Evolutionary conservation across 352 stramenopile species (phyloP), one percentile per base, ranked within the genome.

Genomic region (Globisporangium spinosum): DNA sequence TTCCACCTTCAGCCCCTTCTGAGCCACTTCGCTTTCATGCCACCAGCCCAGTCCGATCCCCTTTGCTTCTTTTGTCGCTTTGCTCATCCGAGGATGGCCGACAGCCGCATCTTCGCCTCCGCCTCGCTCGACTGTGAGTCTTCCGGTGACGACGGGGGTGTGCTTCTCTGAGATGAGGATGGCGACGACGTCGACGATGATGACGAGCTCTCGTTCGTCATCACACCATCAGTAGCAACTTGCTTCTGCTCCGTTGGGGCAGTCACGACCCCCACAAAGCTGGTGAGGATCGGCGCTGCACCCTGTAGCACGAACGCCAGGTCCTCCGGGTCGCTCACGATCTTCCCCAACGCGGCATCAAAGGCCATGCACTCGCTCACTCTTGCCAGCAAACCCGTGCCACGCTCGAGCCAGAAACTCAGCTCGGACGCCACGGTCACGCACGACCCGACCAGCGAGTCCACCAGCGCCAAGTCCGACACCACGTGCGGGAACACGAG

Each of bases 331-430:
- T 81, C 69, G 34, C 49, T 58, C 12, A 81, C 63, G 17, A 83
- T 35, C 6, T 22, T 45, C 6, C 53, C 65, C 27, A 85, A 73
- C 6, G 67, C 72, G 34, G 27, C 47, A n/a, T 78, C 49, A 32
- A 78, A 85, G 59, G 82, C 65, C 58, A 80, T 73, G 43, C 72
- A 62, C 32, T 67, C 66, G 20, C 67, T 57, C 45, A 80, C 63
- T 53, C 57, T 57, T 15, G 40, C 25, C 12, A 70, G 25, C 55
- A 79, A 55, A 2, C 60, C 38, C 32, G 53, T 65, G 12, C 43
- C 7, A 1, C 55, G 45, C 27, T 74, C 67, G 27, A 78, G 72
- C 53, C 67, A 73, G 59, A 80, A 78, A 1, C 32, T 59, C 17
- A 78, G 32, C 12, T 60, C 32, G 7, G 65, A 70, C 6, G 69